Percentiles rank a stretch among this genome's conserved stretches.
Conservation (phyloP, 257 asterid species). For the Nicotiana tomentosiformis region DNA sequence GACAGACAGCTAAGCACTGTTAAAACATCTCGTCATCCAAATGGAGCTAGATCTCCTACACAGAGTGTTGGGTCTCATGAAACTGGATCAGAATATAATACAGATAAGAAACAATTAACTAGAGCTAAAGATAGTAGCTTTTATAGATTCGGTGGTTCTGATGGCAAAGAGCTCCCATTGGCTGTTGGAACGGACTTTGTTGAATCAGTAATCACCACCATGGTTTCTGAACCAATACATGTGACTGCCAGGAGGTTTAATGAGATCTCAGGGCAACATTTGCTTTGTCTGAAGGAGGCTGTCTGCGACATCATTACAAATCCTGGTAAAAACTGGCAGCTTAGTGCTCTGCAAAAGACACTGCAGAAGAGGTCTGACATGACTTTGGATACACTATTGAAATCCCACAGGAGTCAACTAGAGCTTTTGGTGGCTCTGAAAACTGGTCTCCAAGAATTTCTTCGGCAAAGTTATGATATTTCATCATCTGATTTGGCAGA, state of each 20-base stretch:
- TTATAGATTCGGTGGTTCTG: constrained; percentile 35
- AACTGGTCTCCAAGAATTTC: constrained; percentile 70
- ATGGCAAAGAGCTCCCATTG: constrained; percentile 45
- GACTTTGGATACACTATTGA: constrained; percentile 54
- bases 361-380: constrained; percentile 58
- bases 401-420: constrained; percentile 55
- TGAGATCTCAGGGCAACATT: constrained; percentile 52
- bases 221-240: constrained; percentile 73
- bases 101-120: constrained; percentile 36
- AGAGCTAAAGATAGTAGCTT: constrained; percentile 49
- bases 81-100: constrained; percentile 46
- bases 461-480: constrained; percentile 41
- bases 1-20: constrained; percentile 61
- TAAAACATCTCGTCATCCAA: constrained; percentile 20
- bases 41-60: constrained; percentile 29
- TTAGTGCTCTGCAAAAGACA: constrained; percentile 71
- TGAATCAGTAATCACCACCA: constrained; percentile 71
- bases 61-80: constrained; percentile 56
- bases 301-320: constrained; percentile 56
- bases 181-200: constrained; percentile 57
- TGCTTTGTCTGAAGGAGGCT: constrained; percentile 57
- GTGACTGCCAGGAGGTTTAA: constrained; percentile 50
- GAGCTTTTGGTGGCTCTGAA: constrained; percentile 86
- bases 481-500: constrained; percentile 70
- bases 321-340: constrained; percentile 66